These are phyloP conservation scores for Paramyrothecium roridum DNA, from an alignment of 2,329 filamentous ascomycete genomes.

Conservation along the genomic window DNA sequence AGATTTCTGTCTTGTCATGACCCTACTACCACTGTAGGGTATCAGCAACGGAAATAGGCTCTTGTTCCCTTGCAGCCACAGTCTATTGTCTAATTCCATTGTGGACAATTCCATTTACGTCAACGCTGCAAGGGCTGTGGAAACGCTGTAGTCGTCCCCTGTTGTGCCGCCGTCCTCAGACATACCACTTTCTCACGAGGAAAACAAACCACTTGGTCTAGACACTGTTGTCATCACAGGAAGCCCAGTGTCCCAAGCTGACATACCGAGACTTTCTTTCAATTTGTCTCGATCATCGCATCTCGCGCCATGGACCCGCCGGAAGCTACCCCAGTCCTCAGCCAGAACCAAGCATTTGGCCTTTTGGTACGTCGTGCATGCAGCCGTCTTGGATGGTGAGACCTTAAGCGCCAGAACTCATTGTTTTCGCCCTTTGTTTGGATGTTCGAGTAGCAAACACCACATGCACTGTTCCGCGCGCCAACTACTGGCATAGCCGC, in stretches of 20 bases:
- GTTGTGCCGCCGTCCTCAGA: too few relatives aligned
- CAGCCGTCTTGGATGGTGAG: neutral
- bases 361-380: conserved; percentile 21
- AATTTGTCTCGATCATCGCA: neutral
- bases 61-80: too few relatives aligned
- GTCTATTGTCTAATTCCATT: too few relatives aligned
- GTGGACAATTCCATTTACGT: too few relatives aligned
- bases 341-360: conserved; percentile 18
- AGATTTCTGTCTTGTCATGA: too few relatives aligned
- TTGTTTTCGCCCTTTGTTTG: neutral
- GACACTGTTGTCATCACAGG: too few relatives aligned
- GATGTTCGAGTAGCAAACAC: neutral
- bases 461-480: neutral
- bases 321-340: conserved; percentile 5
- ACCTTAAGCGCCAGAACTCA: neutral
- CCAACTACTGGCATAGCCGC: neutral
- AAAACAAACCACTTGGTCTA: too few relatives aligned
- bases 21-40: too few relatives aligned
- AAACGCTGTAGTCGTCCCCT: too few relatives aligned
- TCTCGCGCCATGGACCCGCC: neutral
- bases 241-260: neutral
- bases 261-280: neutral
- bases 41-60: too few relatives aligned
- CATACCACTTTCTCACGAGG: too few relatives aligned
- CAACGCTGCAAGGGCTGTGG: too few relatives aligned